phyloP scores from a whole-genome alignment of 2,329 filamentous ascomycete genomes.

The Ilyonectria robusta region DNA sequence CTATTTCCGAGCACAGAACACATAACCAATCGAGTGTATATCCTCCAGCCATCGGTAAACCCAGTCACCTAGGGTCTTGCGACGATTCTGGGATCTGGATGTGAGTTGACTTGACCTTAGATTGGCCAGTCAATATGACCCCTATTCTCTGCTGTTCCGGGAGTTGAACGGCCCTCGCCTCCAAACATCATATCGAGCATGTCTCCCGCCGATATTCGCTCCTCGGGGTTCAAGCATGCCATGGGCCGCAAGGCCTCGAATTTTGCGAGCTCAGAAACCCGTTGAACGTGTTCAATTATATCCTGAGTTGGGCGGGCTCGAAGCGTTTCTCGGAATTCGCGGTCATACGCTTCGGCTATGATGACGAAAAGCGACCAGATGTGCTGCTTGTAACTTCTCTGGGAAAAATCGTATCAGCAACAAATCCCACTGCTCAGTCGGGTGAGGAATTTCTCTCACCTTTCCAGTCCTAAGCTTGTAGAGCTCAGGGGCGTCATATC shows the following conservation, averaged over 20 bases:
- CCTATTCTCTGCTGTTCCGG: too few relatives aligned
- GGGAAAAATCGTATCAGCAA: neutral
- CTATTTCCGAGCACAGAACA: too few relatives aligned
- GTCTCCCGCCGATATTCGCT: neutral
- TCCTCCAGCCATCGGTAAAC: too few relatives aligned
- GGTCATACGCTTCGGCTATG: neutral
- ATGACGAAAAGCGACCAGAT: neutral
- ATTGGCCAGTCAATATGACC: too few relatives aligned
- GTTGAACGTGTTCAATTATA: neutral
- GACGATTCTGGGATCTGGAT: too few relatives aligned
- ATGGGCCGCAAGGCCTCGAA: neutral
- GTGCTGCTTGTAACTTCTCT: neutral
- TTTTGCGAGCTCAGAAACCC: neutral
- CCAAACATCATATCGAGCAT: neutral
- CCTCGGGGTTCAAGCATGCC: neutral
- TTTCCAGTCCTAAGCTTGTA: neutral
- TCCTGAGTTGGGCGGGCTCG: neutral
- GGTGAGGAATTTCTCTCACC: too few relatives aligned
- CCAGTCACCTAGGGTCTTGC: too few relatives aligned
- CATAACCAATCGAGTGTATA: too few relatives aligned
- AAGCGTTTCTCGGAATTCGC: neutral
- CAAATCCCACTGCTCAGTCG: too few relatives aligned
- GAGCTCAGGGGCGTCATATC: too few relatives aligned
- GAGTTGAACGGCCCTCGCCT: neutral
- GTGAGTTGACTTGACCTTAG: too few relatives aligned